A percentile compares a stretch with the other conserved stretches of the same genome.
phyloP scores from a whole-genome alignment of 2,329 filamentous ascomycete species.

The Neoarthrinium moseri region DNA sequence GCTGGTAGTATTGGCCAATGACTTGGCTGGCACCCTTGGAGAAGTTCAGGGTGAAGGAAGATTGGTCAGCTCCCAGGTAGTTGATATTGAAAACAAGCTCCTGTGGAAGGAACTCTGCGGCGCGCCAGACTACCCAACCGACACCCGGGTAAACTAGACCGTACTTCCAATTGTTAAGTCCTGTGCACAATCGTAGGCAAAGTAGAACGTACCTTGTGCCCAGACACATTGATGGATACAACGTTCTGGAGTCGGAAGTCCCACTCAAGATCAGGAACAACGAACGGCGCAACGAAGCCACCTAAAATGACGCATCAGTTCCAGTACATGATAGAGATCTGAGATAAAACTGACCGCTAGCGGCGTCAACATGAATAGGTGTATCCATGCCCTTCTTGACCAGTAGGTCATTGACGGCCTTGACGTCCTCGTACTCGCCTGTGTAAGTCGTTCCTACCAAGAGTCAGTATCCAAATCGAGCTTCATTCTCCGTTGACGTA shows the following conservation, averaged over 20 bases:
- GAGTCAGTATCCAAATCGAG: background rate
- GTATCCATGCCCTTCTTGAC: conserved; percentile 72
- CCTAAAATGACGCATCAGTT: background rate
- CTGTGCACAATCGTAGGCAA: too few species aligned
- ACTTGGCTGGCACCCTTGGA: conserved; percentile 93
- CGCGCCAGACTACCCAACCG: conserved; percentile 90
- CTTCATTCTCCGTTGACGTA: background rate
- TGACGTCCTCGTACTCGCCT: conserved; percentile 92
- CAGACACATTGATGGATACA: conserved; percentile 90
- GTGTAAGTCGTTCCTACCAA: conserved; percentile 79
- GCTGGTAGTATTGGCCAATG: conserved; percentile 96
- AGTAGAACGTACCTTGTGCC: conserved; percentile 78
- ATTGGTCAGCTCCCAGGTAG: conserved; percentile 93
- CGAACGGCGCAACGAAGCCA: conserved; percentile 91
- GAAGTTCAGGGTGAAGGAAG: conserved; percentile 96
- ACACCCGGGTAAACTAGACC: conserved; percentile 82
- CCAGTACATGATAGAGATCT: too few species aligned
- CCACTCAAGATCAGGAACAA: conserved; percentile 80
- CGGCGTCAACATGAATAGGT: conserved; percentile 92
- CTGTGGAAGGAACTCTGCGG: conserved; percentile 77
- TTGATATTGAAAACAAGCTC: conserved; percentile 99
- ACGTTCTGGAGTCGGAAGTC: conserved; percentile 89
- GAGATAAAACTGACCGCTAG: conserved; percentile 55
- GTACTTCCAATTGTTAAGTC: too few species aligned
- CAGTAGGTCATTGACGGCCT: conserved; percentile 86